Evolutionary conservation across 1,284 basidiomycete species (phyloP).

Genomic region (Puccinia sorghi): DNA sequence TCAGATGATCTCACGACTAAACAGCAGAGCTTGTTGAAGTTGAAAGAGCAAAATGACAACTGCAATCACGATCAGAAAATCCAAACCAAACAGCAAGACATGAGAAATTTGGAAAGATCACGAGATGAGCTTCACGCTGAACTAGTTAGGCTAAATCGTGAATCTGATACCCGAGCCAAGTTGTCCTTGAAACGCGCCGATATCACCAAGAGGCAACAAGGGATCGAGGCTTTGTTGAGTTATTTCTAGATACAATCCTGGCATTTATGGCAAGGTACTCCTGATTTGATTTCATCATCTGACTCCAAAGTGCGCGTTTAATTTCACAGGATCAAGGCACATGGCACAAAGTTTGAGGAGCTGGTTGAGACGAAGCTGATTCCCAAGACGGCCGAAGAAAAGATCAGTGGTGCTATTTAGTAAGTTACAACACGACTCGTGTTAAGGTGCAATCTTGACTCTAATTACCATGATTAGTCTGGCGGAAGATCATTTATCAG

Average conservation of each 20-base stretch:
- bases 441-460: background rate
- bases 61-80: conserved; percentile 72
- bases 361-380: conserved; percentile 67
- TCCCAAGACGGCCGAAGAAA: conserved; percentile 70
- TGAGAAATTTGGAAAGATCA: conserved; percentile 68
- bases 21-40: conserved; percentile 64
- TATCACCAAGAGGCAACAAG: conserved; percentile 66
- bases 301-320: too few relatives aligned
- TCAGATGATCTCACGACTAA: conserved; percentile 63
- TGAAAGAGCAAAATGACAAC: conserved; percentile 66
- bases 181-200: conserved; percentile 75
- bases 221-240: conserved; percentile 70
- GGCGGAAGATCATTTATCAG: conserved; percentile 14
- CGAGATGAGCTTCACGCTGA: conserved; percentile 74
- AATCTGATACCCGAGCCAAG: conserved; percentile 79
- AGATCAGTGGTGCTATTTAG: conserved; percentile 67
- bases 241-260: background rate
- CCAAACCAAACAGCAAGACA: conserved; percentile 65
- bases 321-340: conserved; percentile 65
- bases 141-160: conserved; percentile 71
- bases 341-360: conserved; percentile 67
- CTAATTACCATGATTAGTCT: background rate
- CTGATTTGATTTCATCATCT: background rate
- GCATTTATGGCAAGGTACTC: conserved; percentile 33
- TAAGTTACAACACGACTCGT: conserved; percentile 58